Base-by-base conservation (phyloP, 768 basidiomycete genomes). In the Pseudohyphozyma bogoriensis region DNA sequence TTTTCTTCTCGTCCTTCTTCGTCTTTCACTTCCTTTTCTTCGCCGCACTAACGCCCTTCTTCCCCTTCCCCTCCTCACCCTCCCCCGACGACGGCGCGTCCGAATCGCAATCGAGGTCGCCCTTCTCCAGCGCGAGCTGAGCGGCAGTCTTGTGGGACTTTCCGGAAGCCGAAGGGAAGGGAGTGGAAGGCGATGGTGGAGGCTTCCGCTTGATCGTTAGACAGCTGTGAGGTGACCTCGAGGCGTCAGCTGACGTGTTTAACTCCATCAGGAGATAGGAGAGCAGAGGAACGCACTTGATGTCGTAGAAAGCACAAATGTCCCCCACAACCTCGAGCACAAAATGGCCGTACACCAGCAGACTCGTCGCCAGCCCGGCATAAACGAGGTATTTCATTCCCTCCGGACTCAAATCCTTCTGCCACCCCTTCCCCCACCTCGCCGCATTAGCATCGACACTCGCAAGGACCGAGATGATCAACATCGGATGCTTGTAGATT, bases 291-390 rank as follows among this genome's bases (percentile, higher is more conserved):
- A 95, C 90, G 76, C 90, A 96, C 2, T 89, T 93, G 68, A 95
- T 89, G 16, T 93, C 93, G 63, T 93, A 80, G 74, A 85, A 85
- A 61, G 90, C 82, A 58, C 89, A 93, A 74, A 96, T 89, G 66
- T 91, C 29, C 78, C 82, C 68, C 89, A 93, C 44, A 80, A 79
- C 69, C 83, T 63, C 71, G 72, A 79, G 83, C 53, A 99, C 82
- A 67, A 91, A 85, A 37, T 86, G 72, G 13, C 81, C 79, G 84
- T 37, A 81, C 66, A 42, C 89, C 79, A 68, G 39, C 20, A 59
- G 5, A 10, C 60, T 57, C 39, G 65, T 2, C 5, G 24, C 68
- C 53, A 71, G 61, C 62, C 66, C 55, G 12, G 44, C 52, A 45
- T 67, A 56, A 1, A 67, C 59, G 16, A 58, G 50, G 10, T 51